These are phyloP conservation scores for Biscogniauxia marginata DNA, from an alignment of 2,329 filamentous ascomycete species.

Conservation along the genomic window DNA sequence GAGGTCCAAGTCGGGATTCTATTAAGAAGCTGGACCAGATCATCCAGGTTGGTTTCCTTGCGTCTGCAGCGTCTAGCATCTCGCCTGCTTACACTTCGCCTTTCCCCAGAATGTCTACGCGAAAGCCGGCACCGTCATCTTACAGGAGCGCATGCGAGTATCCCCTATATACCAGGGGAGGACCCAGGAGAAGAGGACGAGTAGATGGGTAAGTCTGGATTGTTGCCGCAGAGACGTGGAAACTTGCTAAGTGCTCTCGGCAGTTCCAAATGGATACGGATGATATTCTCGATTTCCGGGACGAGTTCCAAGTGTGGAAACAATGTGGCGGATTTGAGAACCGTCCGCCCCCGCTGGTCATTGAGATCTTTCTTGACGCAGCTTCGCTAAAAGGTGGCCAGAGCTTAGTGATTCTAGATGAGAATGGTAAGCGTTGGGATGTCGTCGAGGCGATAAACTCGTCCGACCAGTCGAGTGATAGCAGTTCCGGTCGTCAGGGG, in stretches of 20 bases:
- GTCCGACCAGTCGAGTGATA: conserved; percentile 53
- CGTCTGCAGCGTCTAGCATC: background rate
- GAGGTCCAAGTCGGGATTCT: conserved; percentile 61
- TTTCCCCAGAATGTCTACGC: conserved; percentile 76
- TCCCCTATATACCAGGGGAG: conserved; percentile 31
- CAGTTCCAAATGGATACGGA: conserved; percentile 96
- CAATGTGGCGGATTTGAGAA: conserved; percentile 73
- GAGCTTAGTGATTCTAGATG: conserved; percentile 82
- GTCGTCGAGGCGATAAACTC: conserved; percentile 78
- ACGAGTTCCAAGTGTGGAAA: conserved; percentile 81
- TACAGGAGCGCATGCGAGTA: conserved; percentile 76
- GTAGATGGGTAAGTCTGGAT: conserved; percentile 31
- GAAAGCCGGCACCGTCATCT: conserved; percentile 80
- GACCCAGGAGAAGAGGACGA: conserved; percentile 28
- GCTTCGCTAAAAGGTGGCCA: conserved; percentile 79
- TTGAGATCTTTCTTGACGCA: conserved; percentile 87
- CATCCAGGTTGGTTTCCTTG: conserved; percentile 65
- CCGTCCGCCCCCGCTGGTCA: conserved; percentile 77
- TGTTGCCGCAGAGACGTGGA: background rate
- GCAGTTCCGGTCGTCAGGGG: conserved; percentile 39
- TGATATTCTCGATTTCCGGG: conserved; percentile 83
- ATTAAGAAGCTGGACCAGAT: conserved; percentile 87
- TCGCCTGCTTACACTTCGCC: background rate
- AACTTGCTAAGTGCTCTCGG: background rate
- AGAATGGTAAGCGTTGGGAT: conserved; percentile 89